These are phyloP conservation scores for Prunella vulgaris DNA, from an alignment of 257 asterid genomes.

Conservation along the genomic window DNA sequence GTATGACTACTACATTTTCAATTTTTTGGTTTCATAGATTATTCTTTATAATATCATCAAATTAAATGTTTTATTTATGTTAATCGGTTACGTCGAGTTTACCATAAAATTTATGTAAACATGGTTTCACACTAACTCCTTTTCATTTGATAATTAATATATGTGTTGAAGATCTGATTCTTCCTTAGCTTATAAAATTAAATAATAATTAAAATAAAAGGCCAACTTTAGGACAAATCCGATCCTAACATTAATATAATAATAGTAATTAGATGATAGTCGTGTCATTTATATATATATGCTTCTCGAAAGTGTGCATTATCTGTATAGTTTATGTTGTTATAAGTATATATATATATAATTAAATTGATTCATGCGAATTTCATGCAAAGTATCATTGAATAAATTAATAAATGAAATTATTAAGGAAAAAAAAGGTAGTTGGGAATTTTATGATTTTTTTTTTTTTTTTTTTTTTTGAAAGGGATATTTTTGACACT, in stretches of 20 bases:
- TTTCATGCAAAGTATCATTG: background rate
- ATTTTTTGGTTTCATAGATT: too few relatives aligned
- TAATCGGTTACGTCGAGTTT: too few relatives aligned
- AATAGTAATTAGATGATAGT: background rate
- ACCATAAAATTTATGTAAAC: too few relatives aligned
- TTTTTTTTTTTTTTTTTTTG: too few relatives aligned
- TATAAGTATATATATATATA: background rate
- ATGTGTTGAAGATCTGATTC: constrained; percentile 20
- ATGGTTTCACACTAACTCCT: too few relatives aligned
- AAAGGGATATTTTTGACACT: too few relatives aligned
- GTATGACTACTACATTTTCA: too few relatives aligned
- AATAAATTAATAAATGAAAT: background rate
- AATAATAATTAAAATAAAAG: too few relatives aligned
- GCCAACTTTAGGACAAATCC: background rate
- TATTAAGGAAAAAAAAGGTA: constrained; percentile 4
- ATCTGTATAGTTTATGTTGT: background rate
- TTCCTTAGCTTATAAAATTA: background rate
- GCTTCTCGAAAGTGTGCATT: background rate
- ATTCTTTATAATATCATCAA: too few relatives aligned
- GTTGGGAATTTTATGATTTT: too few relatives aligned
- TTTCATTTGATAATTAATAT: constrained; percentile 4
- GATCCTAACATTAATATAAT: constrained; percentile 1
- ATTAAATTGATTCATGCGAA: constrained; percentile 2
- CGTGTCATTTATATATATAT: constrained; percentile 2
- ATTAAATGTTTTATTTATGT: too few relatives aligned